phyloP scores from a whole-genome alignment of 306 rosid species.

The Medicago ruthenica region DNA sequence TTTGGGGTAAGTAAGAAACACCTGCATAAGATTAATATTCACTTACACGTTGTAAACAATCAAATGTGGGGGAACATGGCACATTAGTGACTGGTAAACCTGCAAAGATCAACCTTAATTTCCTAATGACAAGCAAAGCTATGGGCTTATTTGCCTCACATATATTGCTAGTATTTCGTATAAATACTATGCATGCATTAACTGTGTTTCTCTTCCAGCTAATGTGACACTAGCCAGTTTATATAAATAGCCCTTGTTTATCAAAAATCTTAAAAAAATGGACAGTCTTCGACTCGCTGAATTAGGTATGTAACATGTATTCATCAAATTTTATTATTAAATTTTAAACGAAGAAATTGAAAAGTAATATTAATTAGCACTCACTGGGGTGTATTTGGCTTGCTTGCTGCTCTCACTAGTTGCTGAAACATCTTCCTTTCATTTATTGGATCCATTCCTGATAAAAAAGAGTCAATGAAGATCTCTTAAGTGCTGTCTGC shows the following conservation, averaged over 20 bases:
- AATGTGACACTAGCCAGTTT: not conserved
- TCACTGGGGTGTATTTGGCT: conserved; percentile 95
- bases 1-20: conserved; percentile 94
- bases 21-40: conserved; percentile 56
- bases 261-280: conserved; percentile 6
- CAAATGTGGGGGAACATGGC: conserved; percentile 10
- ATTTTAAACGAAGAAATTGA: conserved; percentile 18
- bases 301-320: not conserved
- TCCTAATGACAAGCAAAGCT: conserved; percentile 7
- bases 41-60: conserved; percentile 18
- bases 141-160: not conserved
- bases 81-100: not conserved
- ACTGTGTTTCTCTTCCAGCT: not conserved
- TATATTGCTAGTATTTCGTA: not conserved
- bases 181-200: conserved; percentile 1
- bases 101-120: conserved; percentile 29
- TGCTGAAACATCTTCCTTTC: conserved; percentile 99
- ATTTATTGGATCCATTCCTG: conserved; percentile 98
- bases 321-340: conserved; percentile 24
- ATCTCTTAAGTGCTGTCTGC: conserved; percentile 13
- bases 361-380: conserved; percentile 42
- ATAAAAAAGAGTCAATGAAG: conserved; percentile 33
- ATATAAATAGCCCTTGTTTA: conserved; percentile 25
- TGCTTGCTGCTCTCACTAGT: conserved; percentile 95
- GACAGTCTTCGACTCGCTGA: not conserved